Evolutionary conservation across 805 yeast genomes (phyloP).

Genomic region (Ogataea chonburiensis): DNA sequence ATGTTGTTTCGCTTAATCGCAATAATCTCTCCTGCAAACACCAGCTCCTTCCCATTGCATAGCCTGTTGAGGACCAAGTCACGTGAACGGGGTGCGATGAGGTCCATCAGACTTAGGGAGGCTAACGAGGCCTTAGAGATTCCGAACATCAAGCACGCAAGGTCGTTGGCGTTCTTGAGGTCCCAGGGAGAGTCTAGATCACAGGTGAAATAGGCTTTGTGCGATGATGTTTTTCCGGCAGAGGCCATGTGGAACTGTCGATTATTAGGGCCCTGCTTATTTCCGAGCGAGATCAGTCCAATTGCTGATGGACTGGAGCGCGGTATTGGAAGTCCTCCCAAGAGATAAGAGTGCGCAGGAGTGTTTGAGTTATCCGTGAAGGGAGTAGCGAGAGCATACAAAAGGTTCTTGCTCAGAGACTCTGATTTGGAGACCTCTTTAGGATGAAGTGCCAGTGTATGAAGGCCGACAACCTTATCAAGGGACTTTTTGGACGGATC

Average conservation of each 20-base stretch:
- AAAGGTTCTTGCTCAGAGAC: conserved; percentile 43
- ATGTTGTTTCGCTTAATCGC: conserved; percentile 72
- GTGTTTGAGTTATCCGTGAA: conserved; percentile 43
- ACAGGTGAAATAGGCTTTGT: conserved; percentile 86
- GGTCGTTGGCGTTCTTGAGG: conserved; percentile 81
- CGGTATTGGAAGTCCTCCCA: conserved; percentile 29
- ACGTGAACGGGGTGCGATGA: conserved; percentile 74
- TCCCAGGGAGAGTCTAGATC: conserved; percentile 72
- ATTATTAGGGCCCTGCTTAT: conserved; percentile 27
- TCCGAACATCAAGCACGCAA: conserved; percentile 86
- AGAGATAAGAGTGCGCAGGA: conserved; percentile 7
- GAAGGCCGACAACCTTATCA: conserved; percentile 49
- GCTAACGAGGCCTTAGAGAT: conserved; percentile 63
- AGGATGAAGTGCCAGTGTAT: conserved; percentile 51
- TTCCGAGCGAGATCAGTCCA: conserved; percentile 25
- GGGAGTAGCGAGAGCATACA: conserved; percentile 68
- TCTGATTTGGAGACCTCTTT: conserved; percentile 38
- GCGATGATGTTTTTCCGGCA: conserved; percentile 65
- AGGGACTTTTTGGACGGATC: conserved; percentile 21
- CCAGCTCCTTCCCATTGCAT: conserved; percentile 43
- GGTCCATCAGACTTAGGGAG: conserved; percentile 66
- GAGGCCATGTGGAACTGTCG: conserved; percentile 57
- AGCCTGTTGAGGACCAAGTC: conserved; percentile 63
- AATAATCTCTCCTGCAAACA: conserved; percentile 80
- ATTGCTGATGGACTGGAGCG: conserved; percentile 26